Evolutionary conservation across 1,284 basidiomycete genomes (phyloP).

Genomic region (Sanguinoderma infundibulare): DNA sequence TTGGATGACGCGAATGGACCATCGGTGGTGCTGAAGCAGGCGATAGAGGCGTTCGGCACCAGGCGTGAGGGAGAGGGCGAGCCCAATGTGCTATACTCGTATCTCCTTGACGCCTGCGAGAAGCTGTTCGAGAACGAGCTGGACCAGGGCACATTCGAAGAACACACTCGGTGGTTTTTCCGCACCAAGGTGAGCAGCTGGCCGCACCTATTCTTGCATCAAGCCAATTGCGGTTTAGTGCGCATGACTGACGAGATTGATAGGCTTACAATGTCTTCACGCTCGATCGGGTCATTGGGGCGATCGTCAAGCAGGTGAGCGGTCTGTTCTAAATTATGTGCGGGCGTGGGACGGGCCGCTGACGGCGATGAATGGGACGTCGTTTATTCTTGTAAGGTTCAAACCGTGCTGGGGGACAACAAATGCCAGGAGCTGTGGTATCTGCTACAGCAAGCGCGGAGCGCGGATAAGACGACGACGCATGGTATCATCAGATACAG

Average conservation of each 20-base stretch:
- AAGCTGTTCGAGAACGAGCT: conserved; percentile 93
- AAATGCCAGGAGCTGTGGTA: conserved; percentile 78
- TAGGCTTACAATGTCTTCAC: conserved; percentile 90
- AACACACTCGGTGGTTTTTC: conserved; percentile 96
- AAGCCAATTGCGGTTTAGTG: conserved; percentile 4
- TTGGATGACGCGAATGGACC: conserved; percentile 79
- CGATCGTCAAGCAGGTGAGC: conserved; percentile 86
- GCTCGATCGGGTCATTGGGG: conserved; percentile 88
- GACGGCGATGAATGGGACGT: conserved; percentile 6
- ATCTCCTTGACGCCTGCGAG: conserved; percentile 91
- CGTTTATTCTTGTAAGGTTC: conserved; percentile 58
- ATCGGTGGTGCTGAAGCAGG: conserved; percentile 66
- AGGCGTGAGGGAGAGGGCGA: conserved; percentile 36
- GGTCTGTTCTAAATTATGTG: conserved; percentile 4
- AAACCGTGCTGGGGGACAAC: conserved; percentile 78
- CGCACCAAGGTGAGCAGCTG: conserved; percentile 77
- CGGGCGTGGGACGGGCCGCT: conserved; percentile 1
- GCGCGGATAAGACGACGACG: conserved; percentile 51
- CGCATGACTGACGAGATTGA: conserved; percentile 16
- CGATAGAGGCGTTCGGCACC: conserved; percentile 58
- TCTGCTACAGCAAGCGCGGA: conserved; percentile 58
- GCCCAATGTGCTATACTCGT: conserved; percentile 80
- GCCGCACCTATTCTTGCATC: not conserved
- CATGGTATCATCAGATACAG: conserved; percentile 90
- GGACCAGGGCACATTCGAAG: conserved; percentile 90